Conservation (phyloP, 208 protist species). For the Acanthamoeba royreba region DNA sequence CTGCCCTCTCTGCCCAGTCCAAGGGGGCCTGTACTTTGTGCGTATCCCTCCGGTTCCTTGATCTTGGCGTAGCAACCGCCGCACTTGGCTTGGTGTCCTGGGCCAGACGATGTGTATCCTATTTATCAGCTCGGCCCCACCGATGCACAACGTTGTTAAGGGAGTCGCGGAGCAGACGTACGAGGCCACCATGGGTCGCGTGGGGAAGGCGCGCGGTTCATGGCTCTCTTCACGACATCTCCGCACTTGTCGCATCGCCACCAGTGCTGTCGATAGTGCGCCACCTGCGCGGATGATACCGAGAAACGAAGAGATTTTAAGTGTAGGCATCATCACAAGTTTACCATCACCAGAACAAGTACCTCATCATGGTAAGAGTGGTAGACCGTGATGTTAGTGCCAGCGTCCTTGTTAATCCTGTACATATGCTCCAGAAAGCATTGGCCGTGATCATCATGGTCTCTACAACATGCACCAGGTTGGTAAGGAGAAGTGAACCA, state of each 20-base stretch:
- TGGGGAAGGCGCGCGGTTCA: neutral
- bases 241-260: slow-evolving; percentile 51
- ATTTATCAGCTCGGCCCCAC: neutral
- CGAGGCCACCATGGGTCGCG: neutral
- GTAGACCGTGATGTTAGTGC: slow-evolving; percentile 52
- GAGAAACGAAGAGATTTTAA: neutral
- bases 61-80: slow-evolving; percentile 27
- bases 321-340: neutral
- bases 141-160: neutral
- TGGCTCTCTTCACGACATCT: slow-evolving; percentile 35
- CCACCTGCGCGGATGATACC: no score
- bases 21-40: neutral
- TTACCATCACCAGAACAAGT: neutral
- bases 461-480: neutral
- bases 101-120: neutral
- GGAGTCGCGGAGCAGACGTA: neutral
- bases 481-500: neutral
- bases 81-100: slow-evolving; percentile 17
- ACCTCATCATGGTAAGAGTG: slow-evolving; percentile 56
- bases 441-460: slow-evolving; percentile 50
- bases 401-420: slow-evolving; percentile 32
- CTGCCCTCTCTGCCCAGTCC: no score
- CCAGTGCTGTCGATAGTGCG: slow-evolving; percentile 35
- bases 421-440: slow-evolving; percentile 54
- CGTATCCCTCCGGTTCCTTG: neutral